A percentile compares a stretch with the other conserved stretches of the same genome.
phyloP scores from a whole-genome alignment of 345 rosid genomes.

The Acer yangbiense region DNA sequence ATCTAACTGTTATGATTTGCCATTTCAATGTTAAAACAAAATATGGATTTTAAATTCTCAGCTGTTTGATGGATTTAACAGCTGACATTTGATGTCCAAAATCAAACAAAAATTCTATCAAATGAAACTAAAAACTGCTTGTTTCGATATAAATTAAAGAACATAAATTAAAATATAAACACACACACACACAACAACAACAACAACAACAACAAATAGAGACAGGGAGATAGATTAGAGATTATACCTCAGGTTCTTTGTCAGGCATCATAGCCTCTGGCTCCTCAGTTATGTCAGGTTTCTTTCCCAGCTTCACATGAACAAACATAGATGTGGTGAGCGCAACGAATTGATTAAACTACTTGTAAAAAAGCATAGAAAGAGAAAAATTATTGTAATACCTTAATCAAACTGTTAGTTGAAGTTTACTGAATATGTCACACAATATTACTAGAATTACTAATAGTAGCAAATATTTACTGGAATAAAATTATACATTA shows the following conservation, averaged over 20 bases:
- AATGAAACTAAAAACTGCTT: neutral
- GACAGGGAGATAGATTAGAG: too few relatives aligned
- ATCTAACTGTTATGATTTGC: neutral
- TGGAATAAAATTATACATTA: neutral
- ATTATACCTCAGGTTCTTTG: slow-evolving; percentile 86
- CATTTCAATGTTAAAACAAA: neutral
- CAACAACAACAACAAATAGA: neutral
- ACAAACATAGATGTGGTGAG: neutral
- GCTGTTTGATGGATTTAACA: too few relatives aligned
- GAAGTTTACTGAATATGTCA: neutral
- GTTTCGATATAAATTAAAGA: too few relatives aligned
- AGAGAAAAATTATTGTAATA: neutral
- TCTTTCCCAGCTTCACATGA: too few relatives aligned
- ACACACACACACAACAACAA: too few relatives aligned
- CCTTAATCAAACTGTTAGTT: neutral
- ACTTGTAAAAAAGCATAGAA: neutral
- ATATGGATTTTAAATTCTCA: too few relatives aligned
- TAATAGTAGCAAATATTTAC: neutral
- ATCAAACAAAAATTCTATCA: neutral
- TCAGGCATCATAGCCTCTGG: too few relatives aligned
- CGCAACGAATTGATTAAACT: neutral
- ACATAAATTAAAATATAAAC: too few relatives aligned
- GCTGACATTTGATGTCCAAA: neutral
- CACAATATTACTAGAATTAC: neutral
- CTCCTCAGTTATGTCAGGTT: too few relatives aligned